Base-by-base conservation (phyloP, 805 yeast species). In the Candida arabinofermentans region DNA sequence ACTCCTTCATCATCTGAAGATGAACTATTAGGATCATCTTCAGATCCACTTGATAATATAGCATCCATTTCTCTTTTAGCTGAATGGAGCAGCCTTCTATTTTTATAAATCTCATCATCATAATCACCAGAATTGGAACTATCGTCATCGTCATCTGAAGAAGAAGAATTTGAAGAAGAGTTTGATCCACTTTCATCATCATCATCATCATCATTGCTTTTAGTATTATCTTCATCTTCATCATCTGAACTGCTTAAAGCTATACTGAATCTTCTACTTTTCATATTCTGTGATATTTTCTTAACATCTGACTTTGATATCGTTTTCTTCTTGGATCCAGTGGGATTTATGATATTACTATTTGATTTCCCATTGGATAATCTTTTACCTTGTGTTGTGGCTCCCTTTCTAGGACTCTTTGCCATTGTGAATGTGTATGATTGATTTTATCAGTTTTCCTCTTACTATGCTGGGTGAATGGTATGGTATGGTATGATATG, bases 1-100 rank as follows among this genome's bases (percentile, higher is more conserved):
- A 83, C 79, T 50, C 78, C 80, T 27, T 79, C 80, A 50, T 80
- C 87, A 51, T 77, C 83, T 0, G 83, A 77, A 9, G 81, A 74
- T 9, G 74, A 66, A 2, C 59, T 56, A 13, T 58, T 56, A 14
- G 58, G 59, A 10, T 65, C 65, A 14, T 57, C 61, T 24, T 61
- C 70, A 27, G 69, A 67, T 17, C 70, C 71, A 27, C 68, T 37
- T 51, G 59, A 58, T 43, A 58, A 50, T 32, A 54, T 54, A 5
- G 53, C 51, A 35, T 54, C 47, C 46, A 51, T 46, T 33, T 55
- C 53, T 16, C 43, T 47, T 14, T 46, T 53, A 1, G 57, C 50
- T 8, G 48, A 37, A 22, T 40, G 29, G n/a, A 46, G 34, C 13
- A 57, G 62, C 8, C 53, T 63, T 37, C 62, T 66, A 18, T 58